Conservation (phyloP, 1,284 basidiomycete species). For the Gymnopus androsaceus region DNA sequence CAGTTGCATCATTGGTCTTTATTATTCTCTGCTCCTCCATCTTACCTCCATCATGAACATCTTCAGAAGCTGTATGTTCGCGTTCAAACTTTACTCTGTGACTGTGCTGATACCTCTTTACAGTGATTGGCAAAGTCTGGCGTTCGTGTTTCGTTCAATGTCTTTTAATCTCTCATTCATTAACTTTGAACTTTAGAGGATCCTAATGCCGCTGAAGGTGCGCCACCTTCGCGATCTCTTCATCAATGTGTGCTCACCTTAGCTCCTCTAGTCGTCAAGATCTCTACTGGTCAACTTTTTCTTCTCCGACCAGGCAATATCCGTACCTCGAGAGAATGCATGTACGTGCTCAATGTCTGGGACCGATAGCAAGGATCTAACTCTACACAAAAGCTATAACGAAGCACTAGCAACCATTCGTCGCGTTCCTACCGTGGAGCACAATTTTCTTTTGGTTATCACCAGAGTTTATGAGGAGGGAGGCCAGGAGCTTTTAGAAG, state of each 20-base stretch:
- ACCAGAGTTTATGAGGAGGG: conserved; percentile 95
- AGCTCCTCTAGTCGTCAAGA: conserved; percentile 72
- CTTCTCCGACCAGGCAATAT: conserved; percentile 90
- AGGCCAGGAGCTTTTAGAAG: conserved; percentile 90
- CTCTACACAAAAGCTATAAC: conserved; percentile 69
- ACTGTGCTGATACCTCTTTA: conserved; percentile 18
- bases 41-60: conserved; percentile 44
- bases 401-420: conserved; percentile 95
- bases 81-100: conserved; percentile 15
- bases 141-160: conserved; percentile 56
- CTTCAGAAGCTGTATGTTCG: conserved; percentile 74
- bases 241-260: background rate
- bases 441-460: conserved; percentile 95
- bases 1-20: conserved; percentile 21
- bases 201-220: conserved; percentile 80
- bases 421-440: conserved; percentile 78
- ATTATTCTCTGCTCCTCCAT: conserved; percentile 18
- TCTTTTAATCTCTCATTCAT: conserved; percentile 16
- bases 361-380: conserved; percentile 4
- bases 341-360: conserved; percentile 59
- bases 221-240: background rate
- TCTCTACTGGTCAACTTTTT: conserved; percentile 90
- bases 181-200: conserved; percentile 55
- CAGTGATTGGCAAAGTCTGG: conserved; percentile 94
- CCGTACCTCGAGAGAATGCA: conserved; percentile 94